Percentiles rank a stretch among this genome's conserved stretches.
Conservation (phyloP, 2,329 filamentous ascomycete genomes). For the Aspergillus bombycis region DNA sequence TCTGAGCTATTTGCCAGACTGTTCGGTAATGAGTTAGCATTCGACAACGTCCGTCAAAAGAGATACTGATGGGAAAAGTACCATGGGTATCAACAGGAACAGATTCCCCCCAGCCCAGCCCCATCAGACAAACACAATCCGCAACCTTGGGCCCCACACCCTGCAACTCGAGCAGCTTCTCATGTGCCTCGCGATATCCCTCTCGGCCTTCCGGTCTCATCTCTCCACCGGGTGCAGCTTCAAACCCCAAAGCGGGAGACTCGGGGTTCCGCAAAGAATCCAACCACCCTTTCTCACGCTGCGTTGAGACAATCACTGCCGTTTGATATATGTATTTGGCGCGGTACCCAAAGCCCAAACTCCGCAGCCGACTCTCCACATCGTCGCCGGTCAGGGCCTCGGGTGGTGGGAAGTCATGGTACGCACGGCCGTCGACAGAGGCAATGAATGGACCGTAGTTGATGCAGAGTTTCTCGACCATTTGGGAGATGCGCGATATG, state of each 20-base stretch:
- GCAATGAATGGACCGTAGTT: conserved; percentile 82
- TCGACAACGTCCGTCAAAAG: background rate
- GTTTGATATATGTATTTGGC: conserved; percentile 92
- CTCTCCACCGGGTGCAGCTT: conserved; percentile 48
- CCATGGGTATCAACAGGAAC: conserved; percentile 94
- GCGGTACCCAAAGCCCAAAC: conserved; percentile 90
- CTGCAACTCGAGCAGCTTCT: conserved; percentile 74
- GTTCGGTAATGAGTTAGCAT: conserved; percentile 11
- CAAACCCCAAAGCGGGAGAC: conserved; percentile 60
- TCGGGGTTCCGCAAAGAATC: conserved; percentile 77
- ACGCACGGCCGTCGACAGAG: conserved; percentile 68
- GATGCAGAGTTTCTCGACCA: conserved; percentile 89
- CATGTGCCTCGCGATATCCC: conserved; percentile 79
- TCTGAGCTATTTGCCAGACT: conserved; percentile 96
- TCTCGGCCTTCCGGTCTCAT: conserved; percentile 56
- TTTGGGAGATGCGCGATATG: conserved; percentile 90
- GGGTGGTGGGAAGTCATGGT: conserved; percentile 86
- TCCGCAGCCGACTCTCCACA: conserved; percentile 80
- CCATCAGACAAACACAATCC: conserved; percentile 96
- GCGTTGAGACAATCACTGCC: conserved; percentile 70
- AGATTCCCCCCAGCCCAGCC: conserved; percentile 90
- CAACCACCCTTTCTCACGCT: conserved; percentile 75
- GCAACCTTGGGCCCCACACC: conserved; percentile 97
- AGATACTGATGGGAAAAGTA: conserved; percentile 29
- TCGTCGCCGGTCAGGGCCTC: conserved; percentile 69